phyloP scores from a whole-genome alignment of 1,284 basidiomycete genomes.

The Cutaneotrichosporon mucoides region DNA sequence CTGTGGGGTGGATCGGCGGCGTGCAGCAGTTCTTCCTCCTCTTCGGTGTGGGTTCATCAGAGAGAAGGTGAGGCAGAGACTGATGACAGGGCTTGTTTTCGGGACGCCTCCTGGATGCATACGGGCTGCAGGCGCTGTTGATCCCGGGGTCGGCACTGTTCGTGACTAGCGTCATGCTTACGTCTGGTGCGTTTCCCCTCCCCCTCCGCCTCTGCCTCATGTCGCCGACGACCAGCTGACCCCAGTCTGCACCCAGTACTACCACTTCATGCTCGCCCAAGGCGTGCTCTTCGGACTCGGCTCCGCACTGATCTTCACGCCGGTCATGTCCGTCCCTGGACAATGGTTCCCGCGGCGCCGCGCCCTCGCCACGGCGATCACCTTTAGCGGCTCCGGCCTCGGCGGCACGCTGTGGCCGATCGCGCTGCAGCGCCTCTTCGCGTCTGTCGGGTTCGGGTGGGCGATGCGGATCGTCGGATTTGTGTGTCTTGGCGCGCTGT shows the following conservation, averaged over 20 bases:
- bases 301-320: conserved; percentile 53
- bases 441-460: conserved; percentile 15
- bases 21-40: conserved; percentile 10
- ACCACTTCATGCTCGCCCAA: conserved; percentile 50
- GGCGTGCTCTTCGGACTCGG: conserved; percentile 26
- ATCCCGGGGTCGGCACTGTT: no score
- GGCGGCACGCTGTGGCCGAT: conserved; percentile 41
- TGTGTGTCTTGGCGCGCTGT: conserved; percentile 23
- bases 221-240: conserved; percentile 2
- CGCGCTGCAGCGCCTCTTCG: neutral
- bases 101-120: neutral
- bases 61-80: no score
- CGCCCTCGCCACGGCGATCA: conserved; percentile 33
- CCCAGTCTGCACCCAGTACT: conserved; percentile 56
- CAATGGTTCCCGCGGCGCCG: conserved; percentile 52
- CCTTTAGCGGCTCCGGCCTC: conserved; percentile 29
- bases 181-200: conserved; percentile 52
- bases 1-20: conserved; percentile 6
- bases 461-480: conserved; percentile 30
- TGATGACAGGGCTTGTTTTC: neutral
- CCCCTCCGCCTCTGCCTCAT: conserved; percentile 30
- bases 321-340: conserved; percentile 52
- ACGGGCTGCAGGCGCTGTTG: conserved; percentile 32
- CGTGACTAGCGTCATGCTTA: no score
- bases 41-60: conserved; percentile 3